A percentile compares a stretch with the other conserved stretches of the same genome.
Conservation (phyloP, 2,329 filamentous ascomycete genomes). For the Shiraia sp. region DNA sequence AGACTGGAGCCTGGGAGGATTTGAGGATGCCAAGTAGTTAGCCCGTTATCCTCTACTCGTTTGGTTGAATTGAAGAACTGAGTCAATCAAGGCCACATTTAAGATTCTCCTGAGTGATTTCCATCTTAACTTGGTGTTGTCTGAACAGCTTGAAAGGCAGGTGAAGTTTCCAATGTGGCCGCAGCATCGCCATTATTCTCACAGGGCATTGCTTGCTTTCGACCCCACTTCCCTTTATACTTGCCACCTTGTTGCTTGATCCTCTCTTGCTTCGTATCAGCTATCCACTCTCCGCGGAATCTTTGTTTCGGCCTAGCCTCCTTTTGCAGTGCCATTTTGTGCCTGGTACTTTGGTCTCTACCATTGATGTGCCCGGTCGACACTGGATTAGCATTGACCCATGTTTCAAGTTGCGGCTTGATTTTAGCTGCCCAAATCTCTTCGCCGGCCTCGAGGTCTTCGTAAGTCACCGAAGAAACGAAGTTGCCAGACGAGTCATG, state of each 20-base stretch:
- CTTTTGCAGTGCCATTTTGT: slow-evolving; percentile 13
- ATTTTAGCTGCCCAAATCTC: slow-evolving; percentile 26
- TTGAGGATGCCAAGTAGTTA: no score
- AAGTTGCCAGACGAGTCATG: slow-evolving; percentile 5
- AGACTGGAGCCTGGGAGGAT: no score
- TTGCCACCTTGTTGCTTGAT: slow-evolving; percentile 35
- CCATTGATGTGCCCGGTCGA: slow-evolving; percentile 22
- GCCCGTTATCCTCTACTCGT: no score
- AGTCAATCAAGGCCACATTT: no score
- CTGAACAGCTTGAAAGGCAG: no score
- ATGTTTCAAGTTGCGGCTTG: slow-evolving; percentile 22
- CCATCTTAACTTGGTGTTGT: no score
- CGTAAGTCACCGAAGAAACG: slow-evolving; percentile 22
- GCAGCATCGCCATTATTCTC: no score
- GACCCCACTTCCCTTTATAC: slow-evolving; percentile 30
- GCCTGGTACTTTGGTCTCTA: slow-evolving; percentile 17
- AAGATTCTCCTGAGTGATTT: no score
- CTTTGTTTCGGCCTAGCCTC: slow-evolving; percentile 21
- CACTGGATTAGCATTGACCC: slow-evolving; percentile 26
- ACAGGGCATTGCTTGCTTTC: slow-evolving; percentile 8
- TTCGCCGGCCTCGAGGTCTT: slow-evolving; percentile 27
- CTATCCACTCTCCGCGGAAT: slow-evolving; percentile 35
- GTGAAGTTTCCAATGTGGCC: no score
- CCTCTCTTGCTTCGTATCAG: slow-evolving; percentile 30
- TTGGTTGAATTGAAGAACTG: no score